Base-by-base conservation (phyloP, 306 rosid species). In the Trifolium repens region DNA sequence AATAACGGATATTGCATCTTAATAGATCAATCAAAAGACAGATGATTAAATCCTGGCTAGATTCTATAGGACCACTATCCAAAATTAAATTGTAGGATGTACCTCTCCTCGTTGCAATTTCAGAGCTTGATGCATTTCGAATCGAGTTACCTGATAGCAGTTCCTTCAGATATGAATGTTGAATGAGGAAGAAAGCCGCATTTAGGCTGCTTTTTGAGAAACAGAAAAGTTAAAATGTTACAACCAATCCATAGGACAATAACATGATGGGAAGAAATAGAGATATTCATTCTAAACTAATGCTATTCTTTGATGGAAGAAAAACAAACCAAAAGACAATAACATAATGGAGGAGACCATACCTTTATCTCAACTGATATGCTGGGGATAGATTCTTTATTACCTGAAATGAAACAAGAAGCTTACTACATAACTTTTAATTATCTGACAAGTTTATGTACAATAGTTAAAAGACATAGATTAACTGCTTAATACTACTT, bases 291-390 rank as follows among this genome's bases (percentile, higher is more conserved):
- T 53, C 10, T 40, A 80, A 42, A 32, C 9, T 15, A 42, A 52
- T 37, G 57, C 49, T 15, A 52, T 54, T n/a, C 32, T 71, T 54
- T 9, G 17, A 16, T 42, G 62, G 42, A 40, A 49, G 37, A 71
- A 53, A 74, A 76, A 43, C 49, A 60, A 61, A 54, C 26, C 34
- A 57, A 79, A 61, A 22, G 62, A 55, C 4, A 14, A 69, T 44
- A 71, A 46, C 44, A 58, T 9, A 40, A 71, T 8, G 61, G 74
- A 52, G 43, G 58, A 46, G 49, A 62, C 71, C 42, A 42, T 64
- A 89, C 98, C 99, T 96, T 96, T 85, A 96, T 92, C 88, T 96
- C 99, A 42, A 96, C 87, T 71, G 92, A 90, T 83, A 96, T 78
- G 83, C 92, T 86, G 50, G 84, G 79, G 60, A 72, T 79, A 40